These are phyloP conservation scores for Hysterium pulicare DNA, from an alignment of 2,329 filamentous ascomycete genomes.

Conservation along the genomic window DNA sequence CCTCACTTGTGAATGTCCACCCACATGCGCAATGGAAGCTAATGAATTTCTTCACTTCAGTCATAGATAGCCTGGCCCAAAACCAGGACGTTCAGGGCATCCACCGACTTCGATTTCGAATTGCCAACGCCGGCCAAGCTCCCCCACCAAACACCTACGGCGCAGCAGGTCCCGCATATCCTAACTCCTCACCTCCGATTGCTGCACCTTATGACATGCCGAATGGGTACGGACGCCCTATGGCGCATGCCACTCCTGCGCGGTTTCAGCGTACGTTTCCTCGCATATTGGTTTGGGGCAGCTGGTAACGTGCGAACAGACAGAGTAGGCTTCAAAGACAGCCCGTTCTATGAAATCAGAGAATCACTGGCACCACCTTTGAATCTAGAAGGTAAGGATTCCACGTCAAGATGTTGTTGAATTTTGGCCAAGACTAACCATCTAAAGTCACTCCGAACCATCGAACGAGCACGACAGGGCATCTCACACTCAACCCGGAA, in stretches of 20 bases:
- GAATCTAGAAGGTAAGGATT: conserved; percentile 67
- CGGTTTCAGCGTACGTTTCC: conserved; percentile 15
- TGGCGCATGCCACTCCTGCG: background rate
- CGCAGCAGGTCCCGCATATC: conserved; percentile 3
- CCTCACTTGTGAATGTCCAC: conserved; percentile 6
- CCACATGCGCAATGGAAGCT: conserved; percentile 8
- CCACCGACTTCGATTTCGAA: conserved; percentile 38
- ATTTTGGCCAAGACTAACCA: background rate
- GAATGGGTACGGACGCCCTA: conserved; percentile 14
- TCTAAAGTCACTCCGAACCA: conserved; percentile 57
- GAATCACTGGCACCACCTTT: conserved; percentile 62
- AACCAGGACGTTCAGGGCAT: conserved; percentile 34
- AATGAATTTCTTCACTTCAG: conserved; percentile 24
- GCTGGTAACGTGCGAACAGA: background rate
- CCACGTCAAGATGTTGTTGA: background rate
- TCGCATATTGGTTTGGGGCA: too few species aligned
- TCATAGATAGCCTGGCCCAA: conserved; percentile 34
- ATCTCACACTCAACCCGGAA: conserved; percentile 56
- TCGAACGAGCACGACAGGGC: conserved; percentile 56
- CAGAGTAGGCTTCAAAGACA: conserved; percentile 59
- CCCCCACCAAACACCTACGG: conserved; percentile 20
- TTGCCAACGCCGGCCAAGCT: conserved; percentile 38
- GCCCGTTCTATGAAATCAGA: conserved; percentile 78
- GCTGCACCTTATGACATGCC: conserved; percentile 19
- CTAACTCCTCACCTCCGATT: conserved; percentile 15